Conservation (phyloP, 1,284 basidiomycete genomes). For the Tremellales sp. region DNA sequence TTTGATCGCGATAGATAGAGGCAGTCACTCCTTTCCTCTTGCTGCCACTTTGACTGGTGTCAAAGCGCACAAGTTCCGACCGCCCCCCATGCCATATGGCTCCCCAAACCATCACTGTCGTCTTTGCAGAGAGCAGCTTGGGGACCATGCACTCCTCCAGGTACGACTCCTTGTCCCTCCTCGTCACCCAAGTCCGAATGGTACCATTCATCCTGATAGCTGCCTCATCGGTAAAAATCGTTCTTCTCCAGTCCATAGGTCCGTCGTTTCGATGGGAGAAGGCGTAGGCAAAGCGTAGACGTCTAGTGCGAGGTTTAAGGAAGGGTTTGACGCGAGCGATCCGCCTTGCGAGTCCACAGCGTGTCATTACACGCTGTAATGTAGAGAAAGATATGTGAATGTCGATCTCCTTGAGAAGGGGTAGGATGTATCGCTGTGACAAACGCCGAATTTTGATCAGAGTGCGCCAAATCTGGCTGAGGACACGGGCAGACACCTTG, state of each 20-base stretch:
- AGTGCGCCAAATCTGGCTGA: constrained; percentile 1
- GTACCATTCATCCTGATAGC: constrained; percentile 6
- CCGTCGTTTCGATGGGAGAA: neutral
- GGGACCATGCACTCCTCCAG: constrained; percentile 4
- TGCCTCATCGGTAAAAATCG: constrained; percentile 16
- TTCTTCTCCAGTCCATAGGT: constrained; percentile 6
- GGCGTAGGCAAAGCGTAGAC: constrained; percentile 5
- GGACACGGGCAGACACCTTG: neutral
- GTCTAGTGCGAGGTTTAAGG: neutral
- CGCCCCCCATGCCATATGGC: constrained; percentile 16
- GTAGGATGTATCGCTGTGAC: neutral
- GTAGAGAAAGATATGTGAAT: constrained; percentile 6
- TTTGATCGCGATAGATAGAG: constrained; percentile 17
- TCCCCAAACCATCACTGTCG: constrained; percentile 13
- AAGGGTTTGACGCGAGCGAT: constrained; percentile 13
- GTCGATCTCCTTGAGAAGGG: neutral
- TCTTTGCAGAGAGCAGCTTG: constrained; percentile 5
- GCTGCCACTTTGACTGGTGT: constrained; percentile 7
- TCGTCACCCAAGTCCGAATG: constrained; percentile 10
- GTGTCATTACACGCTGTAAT: constrained; percentile 5
- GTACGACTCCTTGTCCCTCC: constrained; percentile 5
- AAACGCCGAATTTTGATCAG: neutral
- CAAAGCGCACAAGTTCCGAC: constrained; percentile 14
- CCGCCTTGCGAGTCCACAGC: constrained; percentile 4
- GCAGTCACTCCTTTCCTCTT: constrained; percentile 14